Evolutionary conservation across 106 monocot species (phyloP).

Genomic region (Alisma plantagoaquatica): DNA sequence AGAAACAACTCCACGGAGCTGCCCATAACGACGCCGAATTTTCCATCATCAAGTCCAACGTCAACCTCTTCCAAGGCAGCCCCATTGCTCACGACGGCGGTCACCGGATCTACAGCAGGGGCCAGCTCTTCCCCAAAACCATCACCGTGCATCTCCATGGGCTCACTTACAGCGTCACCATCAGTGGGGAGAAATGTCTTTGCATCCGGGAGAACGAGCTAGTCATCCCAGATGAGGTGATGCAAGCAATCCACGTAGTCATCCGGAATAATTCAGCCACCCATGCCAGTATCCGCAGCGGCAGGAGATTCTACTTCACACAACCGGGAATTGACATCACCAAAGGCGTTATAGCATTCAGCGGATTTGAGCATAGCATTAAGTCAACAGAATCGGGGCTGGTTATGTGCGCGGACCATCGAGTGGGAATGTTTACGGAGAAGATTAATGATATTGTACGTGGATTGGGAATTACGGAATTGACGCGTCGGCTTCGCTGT

Average conservation of each 20-base stretch:
- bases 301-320: conserved; percentile 5
- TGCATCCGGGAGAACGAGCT: no score
- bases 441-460: neutral
- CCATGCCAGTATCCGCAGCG: conserved; percentile 2
- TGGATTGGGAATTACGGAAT: neutral
- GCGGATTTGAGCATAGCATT: conserved; percentile 10
- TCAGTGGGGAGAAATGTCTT: no score
- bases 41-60: no score
- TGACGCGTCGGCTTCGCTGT: neutral
- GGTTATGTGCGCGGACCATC: conserved; percentile 8
- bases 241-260: conserved; percentile 23
- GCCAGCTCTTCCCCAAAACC: no score
- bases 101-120: no score
- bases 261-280: conserved; percentile 3
- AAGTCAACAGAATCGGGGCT: conserved; percentile 5
- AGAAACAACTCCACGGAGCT: no score
- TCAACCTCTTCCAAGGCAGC: no score
- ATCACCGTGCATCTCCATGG: no score
- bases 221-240: no score
- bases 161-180: no score
- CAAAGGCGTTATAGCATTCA: neutral
- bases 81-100: no score
- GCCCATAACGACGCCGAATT: no score
- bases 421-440: conserved; percentile 2
- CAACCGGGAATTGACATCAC: neutral